Evolutionary conservation across 2,329 filamentous ascomycete genomes (phyloP).

Genomic region (Pseudogymnoascus verrucosus): DNA sequence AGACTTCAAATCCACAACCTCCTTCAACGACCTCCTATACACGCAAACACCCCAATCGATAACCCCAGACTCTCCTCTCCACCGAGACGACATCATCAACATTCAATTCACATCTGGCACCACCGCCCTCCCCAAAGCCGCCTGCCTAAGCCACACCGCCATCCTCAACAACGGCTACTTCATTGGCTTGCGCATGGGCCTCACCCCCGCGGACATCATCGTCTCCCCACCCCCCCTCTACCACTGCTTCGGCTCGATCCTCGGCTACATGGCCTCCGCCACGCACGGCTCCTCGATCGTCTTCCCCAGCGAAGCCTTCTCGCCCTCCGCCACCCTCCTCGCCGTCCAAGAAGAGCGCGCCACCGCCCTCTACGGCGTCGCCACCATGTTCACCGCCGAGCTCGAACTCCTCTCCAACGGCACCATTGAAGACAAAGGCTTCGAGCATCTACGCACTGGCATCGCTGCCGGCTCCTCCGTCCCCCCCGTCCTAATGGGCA

Average conservation of each 20-base stretch:
- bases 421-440: slow-evolving; percentile 39
- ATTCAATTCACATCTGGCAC: slow-evolving; percentile 98
- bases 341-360: slow-evolving; percentile 39
- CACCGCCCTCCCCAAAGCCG: slow-evolving; percentile 82
- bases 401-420: slow-evolving; percentile 63
- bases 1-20: slow-evolving; percentile 32
- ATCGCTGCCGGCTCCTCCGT: slow-evolving; percentile 86
- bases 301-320: slow-evolving; percentile 80
- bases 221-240: slow-evolving; percentile 83
- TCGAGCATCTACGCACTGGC: slow-evolving; percentile 68
- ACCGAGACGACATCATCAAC: slow-evolving; percentile 69
- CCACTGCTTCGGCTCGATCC: slow-evolving; percentile 81
- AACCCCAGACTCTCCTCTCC: slow-evolving; percentile 38
- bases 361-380: slow-evolving; percentile 73
- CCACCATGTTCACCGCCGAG: slow-evolving; percentile 90
- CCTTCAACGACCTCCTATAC: slow-evolving; percentile 22
- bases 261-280: slow-evolving; percentile 94
- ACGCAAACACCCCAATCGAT: slow-evolving; percentile 33
- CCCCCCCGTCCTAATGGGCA: slow-evolving; percentile 71
- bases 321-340: slow-evolving; percentile 62
- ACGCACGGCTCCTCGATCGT: slow-evolving; percentile 72
- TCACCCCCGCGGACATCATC: slow-evolving; percentile 65
- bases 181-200: slow-evolving; percentile 77
- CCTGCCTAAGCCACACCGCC: slow-evolving; percentile 74
- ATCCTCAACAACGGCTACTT: slow-evolving; percentile 88